Conservation (phyloP, 2,329 filamentous ascomycete genomes). For the Trichoderma sp. region DNA sequence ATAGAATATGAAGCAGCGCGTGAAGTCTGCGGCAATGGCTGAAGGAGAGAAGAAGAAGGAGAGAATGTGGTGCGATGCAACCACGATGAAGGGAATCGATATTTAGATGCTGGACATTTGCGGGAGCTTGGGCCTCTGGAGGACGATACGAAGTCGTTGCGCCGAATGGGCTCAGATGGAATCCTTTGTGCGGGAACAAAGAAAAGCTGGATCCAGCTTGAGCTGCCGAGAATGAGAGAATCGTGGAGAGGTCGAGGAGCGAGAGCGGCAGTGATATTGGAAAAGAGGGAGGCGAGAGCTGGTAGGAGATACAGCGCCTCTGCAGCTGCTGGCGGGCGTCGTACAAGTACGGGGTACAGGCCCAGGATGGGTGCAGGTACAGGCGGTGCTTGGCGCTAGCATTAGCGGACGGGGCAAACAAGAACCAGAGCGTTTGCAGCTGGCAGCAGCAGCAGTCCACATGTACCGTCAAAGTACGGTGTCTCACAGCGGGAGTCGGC, state of each 20-base stretch:
- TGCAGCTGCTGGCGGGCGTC: neutral
- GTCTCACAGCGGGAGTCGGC: neutral
- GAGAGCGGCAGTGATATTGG: slow-evolving; percentile 20
- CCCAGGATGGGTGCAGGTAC: neutral
- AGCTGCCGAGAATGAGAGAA: neutral
- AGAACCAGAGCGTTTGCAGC: slow-evolving; percentile 9
- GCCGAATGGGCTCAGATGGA: neutral
- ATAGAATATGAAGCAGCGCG: neutral
- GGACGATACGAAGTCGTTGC: neutral
- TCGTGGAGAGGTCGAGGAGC: neutral
- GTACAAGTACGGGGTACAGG: neutral
- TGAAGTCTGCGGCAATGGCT: neutral
- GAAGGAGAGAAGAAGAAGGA: neutral
- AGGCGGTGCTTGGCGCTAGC: neutral
- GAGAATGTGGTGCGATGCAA: slow-evolving; percentile 8
- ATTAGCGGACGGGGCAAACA: neutral
- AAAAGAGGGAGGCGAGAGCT: slow-evolving; percentile 17
- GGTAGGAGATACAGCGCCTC: neutral
- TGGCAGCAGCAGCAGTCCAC: neutral
- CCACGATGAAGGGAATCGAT: neutral
- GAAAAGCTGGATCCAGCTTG: neutral
- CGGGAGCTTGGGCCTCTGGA: neutral
- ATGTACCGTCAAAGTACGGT: neutral
- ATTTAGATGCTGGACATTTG: slow-evolving; percentile 8
- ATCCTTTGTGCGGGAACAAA: neutral